A percentile compares a stretch with the other conserved stretches of the same genome.
Evolutionary conservation across 2,329 filamentous ascomycete genomes (phyloP).

Genomic region (Annulohypoxylon truncatum): DNA sequence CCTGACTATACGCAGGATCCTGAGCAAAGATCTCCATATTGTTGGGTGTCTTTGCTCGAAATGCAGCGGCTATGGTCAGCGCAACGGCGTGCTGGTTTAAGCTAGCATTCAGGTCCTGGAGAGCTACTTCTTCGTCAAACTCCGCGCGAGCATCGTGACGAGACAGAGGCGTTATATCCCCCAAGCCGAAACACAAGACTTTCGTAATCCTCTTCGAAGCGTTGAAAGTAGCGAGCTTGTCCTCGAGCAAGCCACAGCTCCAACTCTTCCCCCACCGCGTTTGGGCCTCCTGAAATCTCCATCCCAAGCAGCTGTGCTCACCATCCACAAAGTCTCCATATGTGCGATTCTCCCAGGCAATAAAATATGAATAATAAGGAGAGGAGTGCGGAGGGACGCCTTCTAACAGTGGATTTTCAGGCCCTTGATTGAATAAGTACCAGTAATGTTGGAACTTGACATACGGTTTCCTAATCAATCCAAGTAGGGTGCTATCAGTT

Average conservation of each 20-base stretch:
- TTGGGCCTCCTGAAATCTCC: conserved; percentile 26
- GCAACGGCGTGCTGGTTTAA: conserved; percentile 42
- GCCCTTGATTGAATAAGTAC: conserved; percentile 3
- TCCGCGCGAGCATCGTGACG: conserved; percentile 5
- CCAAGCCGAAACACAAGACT: conserved; percentile 45
- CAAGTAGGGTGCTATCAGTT: background rate
- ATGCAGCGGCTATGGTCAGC: conserved; percentile 34
- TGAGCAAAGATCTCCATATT: conserved; percentile 41
- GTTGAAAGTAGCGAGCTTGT: conserved; percentile 30
- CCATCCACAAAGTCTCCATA: conserved; percentile 24
- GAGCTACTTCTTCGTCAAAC: background rate
- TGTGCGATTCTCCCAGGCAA: conserved; percentile 41
- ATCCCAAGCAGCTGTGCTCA: background rate
- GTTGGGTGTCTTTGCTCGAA: background rate
- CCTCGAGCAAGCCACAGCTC: conserved; percentile 34
- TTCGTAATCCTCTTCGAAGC: conserved; percentile 41
- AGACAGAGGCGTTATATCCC: conserved; percentile 35
- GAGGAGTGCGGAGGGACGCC: conserved; percentile 15
- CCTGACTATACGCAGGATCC: conserved; percentile 39
- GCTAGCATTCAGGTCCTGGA: background rate
- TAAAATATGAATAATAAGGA: conserved; percentile 42
- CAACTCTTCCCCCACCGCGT: conserved; percentile 38
- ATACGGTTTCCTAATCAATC: conserved; percentile 35
- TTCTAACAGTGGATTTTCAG: background rate
- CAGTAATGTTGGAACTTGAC: conserved; percentile 46